These are phyloP conservation scores for Vachellia collinsii DNA, from an alignment of 306 rosid species.

Conservation along the genomic window DNA sequence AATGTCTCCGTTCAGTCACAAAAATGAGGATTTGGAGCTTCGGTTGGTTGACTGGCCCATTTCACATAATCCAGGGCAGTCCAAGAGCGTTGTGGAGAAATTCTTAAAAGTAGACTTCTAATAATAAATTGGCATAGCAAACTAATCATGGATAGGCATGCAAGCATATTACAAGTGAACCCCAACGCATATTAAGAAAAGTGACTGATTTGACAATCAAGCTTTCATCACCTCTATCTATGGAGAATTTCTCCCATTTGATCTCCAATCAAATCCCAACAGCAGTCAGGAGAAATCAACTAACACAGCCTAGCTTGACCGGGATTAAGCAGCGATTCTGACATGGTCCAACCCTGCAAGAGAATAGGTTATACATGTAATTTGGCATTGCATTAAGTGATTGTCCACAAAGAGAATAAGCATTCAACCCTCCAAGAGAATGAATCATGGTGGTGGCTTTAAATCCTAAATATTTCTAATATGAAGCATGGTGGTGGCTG, in stretches of 20 bases:
- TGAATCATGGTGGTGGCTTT: background rate
- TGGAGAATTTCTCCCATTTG: background rate
- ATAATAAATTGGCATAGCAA: background rate
- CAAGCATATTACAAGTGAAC: background rate
- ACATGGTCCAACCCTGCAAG: constrained; percentile 93
- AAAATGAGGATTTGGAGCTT: constrained; percentile 23
- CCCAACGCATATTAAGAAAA: background rate
- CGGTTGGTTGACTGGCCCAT: constrained; percentile 10
- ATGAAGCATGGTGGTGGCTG: background rate
- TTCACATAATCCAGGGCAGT: constrained; percentile 19
- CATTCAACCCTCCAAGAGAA: background rate
- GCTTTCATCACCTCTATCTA: background rate
- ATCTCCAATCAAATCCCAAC: constrained; percentile 29
- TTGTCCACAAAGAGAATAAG: constrained; percentile 22
- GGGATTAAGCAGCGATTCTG: constrained; percentile 91
- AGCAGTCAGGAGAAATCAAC: constrained; percentile 42
- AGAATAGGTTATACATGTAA: constrained; percentile 17
- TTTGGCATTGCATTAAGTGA: constrained; percentile 1
- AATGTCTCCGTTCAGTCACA: constrained; percentile 14
- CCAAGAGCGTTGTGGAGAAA: constrained; percentile 10
- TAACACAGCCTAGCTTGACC: constrained; percentile 83
- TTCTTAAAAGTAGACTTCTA: background rate
- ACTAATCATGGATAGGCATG: background rate
- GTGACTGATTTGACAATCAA: background rate
- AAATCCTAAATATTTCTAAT: background rate